These are phyloP conservation scores for Candida methanosorbosa DNA, from an alignment of 805 yeast species.

Conservation along the genomic window DNA sequence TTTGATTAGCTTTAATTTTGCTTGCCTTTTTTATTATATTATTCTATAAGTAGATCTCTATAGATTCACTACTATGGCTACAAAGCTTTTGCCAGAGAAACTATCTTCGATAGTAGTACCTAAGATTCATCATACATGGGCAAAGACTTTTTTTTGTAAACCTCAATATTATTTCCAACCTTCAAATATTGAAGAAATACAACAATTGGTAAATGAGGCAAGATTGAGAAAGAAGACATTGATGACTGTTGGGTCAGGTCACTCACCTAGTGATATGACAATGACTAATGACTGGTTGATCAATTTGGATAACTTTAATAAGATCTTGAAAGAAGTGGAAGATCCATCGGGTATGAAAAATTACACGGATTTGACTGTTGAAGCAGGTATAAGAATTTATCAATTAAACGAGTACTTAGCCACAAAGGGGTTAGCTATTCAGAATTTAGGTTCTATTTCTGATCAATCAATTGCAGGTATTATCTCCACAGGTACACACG, in stretches of 20 bases:
- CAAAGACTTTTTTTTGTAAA: slow-evolving; percentile 70
- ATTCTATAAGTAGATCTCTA: background rate
- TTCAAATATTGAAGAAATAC: slow-evolving; percentile 54
- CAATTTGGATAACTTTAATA: slow-evolving; percentile 67
- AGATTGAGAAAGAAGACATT: slow-evolving; percentile 49
- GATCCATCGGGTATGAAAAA: slow-evolving; percentile 45
- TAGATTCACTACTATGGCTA: too few relatives aligned
- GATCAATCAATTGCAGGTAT: slow-evolving; percentile 95
- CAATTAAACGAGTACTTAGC: slow-evolving; percentile 65
- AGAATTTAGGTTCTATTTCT: slow-evolving; percentile 86
- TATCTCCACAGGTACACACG: slow-evolving; percentile 95
- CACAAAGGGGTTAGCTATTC: slow-evolving; percentile 64
- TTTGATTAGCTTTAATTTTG: too few relatives aligned
- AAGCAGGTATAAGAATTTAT: slow-evolving; percentile 79
- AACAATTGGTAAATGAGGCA: slow-evolving; percentile 60
- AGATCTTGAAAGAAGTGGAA: slow-evolving; percentile 34
- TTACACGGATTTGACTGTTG: slow-evolving; percentile 87
- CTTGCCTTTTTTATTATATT: too few relatives aligned
- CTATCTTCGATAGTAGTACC: slow-evolving; percentile 27
- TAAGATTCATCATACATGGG: slow-evolving; percentile 70
- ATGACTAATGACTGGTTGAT: slow-evolving; percentile 85
- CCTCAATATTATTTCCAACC: slow-evolving; percentile 85
- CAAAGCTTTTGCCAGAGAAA: slow-evolving; percentile 12
- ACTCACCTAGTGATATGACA: slow-evolving; percentile 88
- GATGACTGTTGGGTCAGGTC: slow-evolving; percentile 87